Evolutionary conservation across 768 basidiomycete species (phyloP).

Genomic region (Psilocybe cubensis): DNA sequence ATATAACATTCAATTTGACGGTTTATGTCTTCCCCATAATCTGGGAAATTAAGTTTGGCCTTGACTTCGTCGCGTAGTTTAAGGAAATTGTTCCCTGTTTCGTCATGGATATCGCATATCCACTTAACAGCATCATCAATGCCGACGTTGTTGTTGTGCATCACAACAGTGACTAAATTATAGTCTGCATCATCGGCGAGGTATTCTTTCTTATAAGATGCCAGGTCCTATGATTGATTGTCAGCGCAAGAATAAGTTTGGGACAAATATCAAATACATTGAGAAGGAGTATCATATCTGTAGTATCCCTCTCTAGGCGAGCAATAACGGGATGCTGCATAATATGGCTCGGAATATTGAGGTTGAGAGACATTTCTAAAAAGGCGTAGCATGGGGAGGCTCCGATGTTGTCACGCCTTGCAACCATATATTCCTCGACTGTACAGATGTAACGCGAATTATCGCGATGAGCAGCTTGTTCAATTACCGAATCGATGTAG

Average conservation of each 20-base stretch:
- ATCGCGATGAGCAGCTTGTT: conserved; percentile 2
- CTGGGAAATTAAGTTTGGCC: neutral
- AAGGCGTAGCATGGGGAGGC: conserved; percentile 3
- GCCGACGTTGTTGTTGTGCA: conserved; percentile 8
- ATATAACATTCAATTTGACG: conserved; percentile 6
- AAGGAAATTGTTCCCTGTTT: conserved; percentile 6
- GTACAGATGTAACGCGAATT: conserved; percentile 9
- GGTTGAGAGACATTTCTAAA: conserved; percentile 5
- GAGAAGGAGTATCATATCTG: conserved; percentile 7
- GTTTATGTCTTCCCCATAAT: conserved; percentile 7
- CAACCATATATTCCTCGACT: conserved; percentile 10
- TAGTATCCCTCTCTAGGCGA: neutral
- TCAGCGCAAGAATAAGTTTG: neutral
- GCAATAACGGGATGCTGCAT: conserved; percentile 10
- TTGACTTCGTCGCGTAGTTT: neutral
- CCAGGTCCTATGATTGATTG: conserved; percentile 6
- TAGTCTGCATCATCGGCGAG: conserved; percentile 5
- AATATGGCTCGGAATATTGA: conserved; percentile 6
- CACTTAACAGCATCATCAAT: conserved; percentile 9
- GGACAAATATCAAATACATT: conserved; percentile 5
- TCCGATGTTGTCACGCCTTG: conserved; percentile 9
- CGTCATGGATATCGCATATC: conserved; percentile 7
- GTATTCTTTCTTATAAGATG: conserved; percentile 10
- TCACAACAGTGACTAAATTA: conserved; percentile 9
- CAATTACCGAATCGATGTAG: conserved; percentile 7